phyloP scores from a whole-genome alignment of 2,329 filamentous ascomycete species.

The Xylariaceae sp. region DNA sequence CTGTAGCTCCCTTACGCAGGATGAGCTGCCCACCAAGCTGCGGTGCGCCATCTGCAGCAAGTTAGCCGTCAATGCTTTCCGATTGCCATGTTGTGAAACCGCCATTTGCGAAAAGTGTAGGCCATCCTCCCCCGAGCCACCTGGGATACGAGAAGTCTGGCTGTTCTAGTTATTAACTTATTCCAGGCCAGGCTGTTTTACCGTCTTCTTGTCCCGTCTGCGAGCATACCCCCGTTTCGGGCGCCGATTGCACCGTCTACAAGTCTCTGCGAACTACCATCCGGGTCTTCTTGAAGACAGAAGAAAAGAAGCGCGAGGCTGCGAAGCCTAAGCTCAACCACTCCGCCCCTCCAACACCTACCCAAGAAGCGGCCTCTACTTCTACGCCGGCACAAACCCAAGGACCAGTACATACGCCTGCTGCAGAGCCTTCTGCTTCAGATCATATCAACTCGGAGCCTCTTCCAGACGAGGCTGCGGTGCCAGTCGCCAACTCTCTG shows the following conservation, averaged over 20 bases:
- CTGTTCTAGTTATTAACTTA: constrained; percentile 10
- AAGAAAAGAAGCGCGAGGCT: constrained; percentile 81
- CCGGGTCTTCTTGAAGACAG: constrained; percentile 82
- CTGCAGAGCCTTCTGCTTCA: constrained; percentile 16
- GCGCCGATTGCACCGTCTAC: constrained; percentile 81
- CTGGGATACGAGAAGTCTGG: neutral
- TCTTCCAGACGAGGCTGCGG: constrained; percentile 7
- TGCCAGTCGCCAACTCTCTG: constrained; percentile 4
- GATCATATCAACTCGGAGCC: constrained; percentile 15
- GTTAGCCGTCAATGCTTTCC: constrained; percentile 84
- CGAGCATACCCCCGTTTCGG: constrained; percentile 82
- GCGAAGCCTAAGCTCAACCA: constrained; percentile 48
- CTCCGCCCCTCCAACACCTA: constrained; percentile 39
- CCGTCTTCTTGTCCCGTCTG: constrained; percentile 84
- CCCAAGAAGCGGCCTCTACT: constrained; percentile 41
- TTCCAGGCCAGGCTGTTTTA: constrained; percentile 67
- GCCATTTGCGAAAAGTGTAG: constrained; percentile 87
- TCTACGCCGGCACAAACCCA: constrained; percentile 34
- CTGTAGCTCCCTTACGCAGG: constrained; percentile 66
- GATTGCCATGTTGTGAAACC: constrained; percentile 91
- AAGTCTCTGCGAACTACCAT: constrained; percentile 91
- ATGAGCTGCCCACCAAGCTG: constrained; percentile 92
- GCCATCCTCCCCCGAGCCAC: constrained; percentile 32
- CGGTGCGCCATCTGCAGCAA: constrained; percentile 92
- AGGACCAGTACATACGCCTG: constrained; percentile 23